phyloP scores from a whole-genome alignment of 2,329 filamentous ascomycete species.

The Helminthosporium solani region DNA sequence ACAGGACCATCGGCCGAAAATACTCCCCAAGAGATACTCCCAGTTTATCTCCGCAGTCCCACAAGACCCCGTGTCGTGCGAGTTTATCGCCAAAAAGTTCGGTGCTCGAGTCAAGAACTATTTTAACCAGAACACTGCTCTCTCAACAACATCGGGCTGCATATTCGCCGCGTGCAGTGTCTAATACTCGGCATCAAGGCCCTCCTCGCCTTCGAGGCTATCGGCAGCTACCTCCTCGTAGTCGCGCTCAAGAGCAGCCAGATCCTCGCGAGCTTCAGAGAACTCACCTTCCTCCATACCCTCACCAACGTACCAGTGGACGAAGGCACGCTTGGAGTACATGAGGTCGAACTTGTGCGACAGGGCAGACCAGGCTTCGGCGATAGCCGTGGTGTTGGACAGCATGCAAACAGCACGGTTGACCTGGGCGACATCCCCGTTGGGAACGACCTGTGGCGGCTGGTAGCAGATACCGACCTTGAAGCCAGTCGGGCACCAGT shows the following conservation, averaged over 20 bases:
- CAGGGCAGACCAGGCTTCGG: slow-evolving; percentile 95
- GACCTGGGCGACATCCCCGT: slow-evolving; percentile 96
- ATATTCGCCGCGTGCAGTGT: slow-evolving; percentile 20
- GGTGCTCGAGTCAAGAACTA: not conserved
- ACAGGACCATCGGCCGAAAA: not conserved
- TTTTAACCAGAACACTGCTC: not conserved
- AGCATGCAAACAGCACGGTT: slow-evolving; percentile 99
- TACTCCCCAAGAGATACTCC: slow-evolving; percentile 1
- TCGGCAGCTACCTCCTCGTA: slow-evolving; percentile 98
- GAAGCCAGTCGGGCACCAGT: slow-evolving; percentile 99
- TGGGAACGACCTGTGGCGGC: slow-evolving; percentile 91
- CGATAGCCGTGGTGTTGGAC: slow-evolving; percentile 97
- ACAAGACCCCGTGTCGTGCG: not conserved
- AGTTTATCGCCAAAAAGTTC: not conserved
- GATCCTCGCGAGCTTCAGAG: slow-evolving; percentile 96
- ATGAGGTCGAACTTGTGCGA: slow-evolving; percentile 99
- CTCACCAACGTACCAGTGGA: slow-evolving; percentile 99
- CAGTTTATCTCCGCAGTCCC: not conserved
- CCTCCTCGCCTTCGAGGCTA: slow-evolving; percentile 84
- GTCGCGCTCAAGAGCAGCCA: slow-evolving; percentile 95
- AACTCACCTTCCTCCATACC: slow-evolving; percentile 99
- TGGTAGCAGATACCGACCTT: slow-evolving; percentile 99
- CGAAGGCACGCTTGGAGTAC: slow-evolving; percentile 99
- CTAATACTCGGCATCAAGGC: slow-evolving; percentile 89
- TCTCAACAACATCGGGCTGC: slow-evolving; percentile 30